Evolutionary conservation across 352 stramenopile species (phyloP).

Genomic region (Pythium brachiatum): DNA sequence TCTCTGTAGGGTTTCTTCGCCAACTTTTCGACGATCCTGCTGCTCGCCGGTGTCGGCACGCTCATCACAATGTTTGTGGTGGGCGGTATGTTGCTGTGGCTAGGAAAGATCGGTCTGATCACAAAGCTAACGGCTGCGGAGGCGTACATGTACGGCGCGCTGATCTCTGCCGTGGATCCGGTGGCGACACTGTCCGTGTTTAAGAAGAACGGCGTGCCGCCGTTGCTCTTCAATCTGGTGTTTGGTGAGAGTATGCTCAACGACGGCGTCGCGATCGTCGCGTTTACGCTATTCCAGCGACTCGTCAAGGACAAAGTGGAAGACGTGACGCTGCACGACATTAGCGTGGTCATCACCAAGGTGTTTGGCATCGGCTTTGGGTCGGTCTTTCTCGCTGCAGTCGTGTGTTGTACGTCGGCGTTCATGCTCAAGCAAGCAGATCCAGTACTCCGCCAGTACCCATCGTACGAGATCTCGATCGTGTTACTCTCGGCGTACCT

Average conservation of each 20-base stretch:
- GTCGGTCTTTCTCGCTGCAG: conserved; percentile 66
- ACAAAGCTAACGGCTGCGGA: conserved; percentile 87
- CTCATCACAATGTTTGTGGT: conserved; percentile 80
- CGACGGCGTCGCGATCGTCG: conserved; percentile 90
- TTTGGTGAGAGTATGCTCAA: conserved; percentile 96
- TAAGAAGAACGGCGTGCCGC: conserved; percentile 85
- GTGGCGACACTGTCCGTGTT: conserved; percentile 93
- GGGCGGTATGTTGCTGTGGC: conserved; percentile 67
- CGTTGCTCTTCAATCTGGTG: conserved; percentile 93
- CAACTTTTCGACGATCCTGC: conserved; percentile 86
- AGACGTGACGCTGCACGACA: conserved; percentile 73
- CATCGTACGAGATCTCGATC: conserved; percentile 87
- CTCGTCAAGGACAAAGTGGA: conserved; percentile 70
- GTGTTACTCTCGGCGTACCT: conserved; percentile 78
- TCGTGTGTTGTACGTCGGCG: conserved; percentile 73
- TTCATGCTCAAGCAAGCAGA: conserved; percentile 83
- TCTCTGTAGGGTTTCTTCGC: conserved; percentile 73
- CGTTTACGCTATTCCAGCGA: conserved; percentile 78
- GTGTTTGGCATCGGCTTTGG: conserved; percentile 83
- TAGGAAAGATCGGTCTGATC: conserved; percentile 65
- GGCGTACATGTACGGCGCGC: conserved; percentile 88
- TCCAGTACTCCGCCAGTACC: conserved; percentile 67
- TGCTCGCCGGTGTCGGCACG: conserved; percentile 77
- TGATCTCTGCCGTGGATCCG: conserved; percentile 93
- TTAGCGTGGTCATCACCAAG: conserved; percentile 74